phyloP scores from a whole-genome alignment of 139 green algal genomes.

The Chlorella sp. region DNA sequence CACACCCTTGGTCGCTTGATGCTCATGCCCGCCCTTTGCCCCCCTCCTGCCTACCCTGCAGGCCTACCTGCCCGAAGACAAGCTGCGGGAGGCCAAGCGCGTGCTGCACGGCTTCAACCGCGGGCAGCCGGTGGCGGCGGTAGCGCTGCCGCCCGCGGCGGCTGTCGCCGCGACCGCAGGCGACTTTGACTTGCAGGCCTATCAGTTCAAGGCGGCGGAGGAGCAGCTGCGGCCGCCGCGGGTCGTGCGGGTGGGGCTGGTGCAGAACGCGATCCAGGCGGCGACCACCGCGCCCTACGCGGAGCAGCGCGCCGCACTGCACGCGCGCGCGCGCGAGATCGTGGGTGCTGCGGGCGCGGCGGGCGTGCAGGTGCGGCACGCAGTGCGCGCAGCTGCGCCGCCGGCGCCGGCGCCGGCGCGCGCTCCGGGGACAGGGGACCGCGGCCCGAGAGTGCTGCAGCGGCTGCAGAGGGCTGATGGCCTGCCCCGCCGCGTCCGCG shows the following conservation, averaged over 20 bases:
- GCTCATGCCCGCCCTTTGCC: background rate
- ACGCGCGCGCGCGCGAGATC: constrained; percentile 58
- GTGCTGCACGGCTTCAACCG: constrained; percentile 82
- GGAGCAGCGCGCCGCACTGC: constrained; percentile 68
- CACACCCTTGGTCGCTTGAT: background rate
- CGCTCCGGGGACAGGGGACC: no score
- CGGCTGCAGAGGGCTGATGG: no score
- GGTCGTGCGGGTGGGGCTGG: constrained; percentile 78
- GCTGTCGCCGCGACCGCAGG: background rate
- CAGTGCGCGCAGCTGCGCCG: no score
- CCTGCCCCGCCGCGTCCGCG: no score
- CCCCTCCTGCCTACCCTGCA: constrained; percentile 18
- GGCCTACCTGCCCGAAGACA: constrained; percentile 64
- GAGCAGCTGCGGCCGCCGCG: constrained; percentile 84
- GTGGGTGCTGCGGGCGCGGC: constrained; percentile 73
- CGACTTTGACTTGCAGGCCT: constrained; percentile 78
- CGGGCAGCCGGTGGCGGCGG: constrained; percentile 52
- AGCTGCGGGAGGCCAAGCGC: constrained; percentile 70
- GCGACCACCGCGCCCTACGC: constrained; percentile 83
- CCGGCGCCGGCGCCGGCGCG: no score
- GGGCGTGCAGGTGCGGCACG: constrained; percentile 49
- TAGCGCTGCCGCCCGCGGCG: constrained; percentile 31
- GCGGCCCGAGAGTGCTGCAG: no score
- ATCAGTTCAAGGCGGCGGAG: constrained; percentile 68
- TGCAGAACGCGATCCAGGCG: constrained; percentile 84